These are phyloP conservation scores for Phytophthora fragariaefolia DNA, from an alignment of 352 stramenopile species.

Conservation along the genomic window DNA sequence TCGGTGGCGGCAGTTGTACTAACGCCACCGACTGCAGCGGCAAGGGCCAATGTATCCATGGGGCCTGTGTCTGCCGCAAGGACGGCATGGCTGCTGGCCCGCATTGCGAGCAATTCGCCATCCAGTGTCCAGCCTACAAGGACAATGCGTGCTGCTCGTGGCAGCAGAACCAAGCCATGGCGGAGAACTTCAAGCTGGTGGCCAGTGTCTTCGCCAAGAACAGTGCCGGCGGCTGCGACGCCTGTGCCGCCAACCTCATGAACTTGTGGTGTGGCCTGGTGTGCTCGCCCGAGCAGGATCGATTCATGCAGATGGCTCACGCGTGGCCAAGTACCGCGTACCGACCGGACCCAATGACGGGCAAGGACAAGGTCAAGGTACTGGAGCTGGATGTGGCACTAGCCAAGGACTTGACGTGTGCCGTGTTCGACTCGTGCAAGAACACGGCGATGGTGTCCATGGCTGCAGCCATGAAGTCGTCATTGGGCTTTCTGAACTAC, in stretches of 20 bases:
- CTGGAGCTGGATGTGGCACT: conserved; percentile 82
- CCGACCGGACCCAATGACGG: conserved; percentile 78
- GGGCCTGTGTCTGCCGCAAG: conserved; percentile 55
- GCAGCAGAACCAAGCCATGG: conserved; percentile 91
- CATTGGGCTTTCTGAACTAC: conserved; percentile 89
- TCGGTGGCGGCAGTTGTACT: conserved; percentile 67
- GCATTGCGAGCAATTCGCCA: conserved; percentile 74
- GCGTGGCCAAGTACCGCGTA: conserved; percentile 74
- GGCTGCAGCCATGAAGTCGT: conserved; percentile 79
- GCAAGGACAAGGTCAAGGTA: conserved; percentile 76
- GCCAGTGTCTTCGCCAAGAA: conserved; percentile 74
- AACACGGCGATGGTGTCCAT: conserved; percentile 84
- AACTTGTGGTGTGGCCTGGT: conserved; percentile 88
- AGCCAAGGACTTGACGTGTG: conserved; percentile 73
- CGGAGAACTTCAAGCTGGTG: conserved; percentile 87
- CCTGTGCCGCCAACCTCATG: conserved; percentile 86
- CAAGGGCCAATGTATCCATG: conserved; percentile 61
- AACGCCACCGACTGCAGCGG: conserved; percentile 59
- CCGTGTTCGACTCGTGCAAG: conserved; percentile 87
- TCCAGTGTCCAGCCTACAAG: conserved; percentile 89
- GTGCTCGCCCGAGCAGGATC: conserved; percentile 77
- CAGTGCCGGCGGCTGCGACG: conserved; percentile 75
- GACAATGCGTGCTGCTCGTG: conserved; percentile 85
- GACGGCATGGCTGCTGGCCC: conserved; percentile 76
- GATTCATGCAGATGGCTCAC: conserved; percentile 78